Evolutionary conservation across 2,329 filamentous ascomycete genomes (phyloP).

Genomic region (Venturia pyrina): DNA sequence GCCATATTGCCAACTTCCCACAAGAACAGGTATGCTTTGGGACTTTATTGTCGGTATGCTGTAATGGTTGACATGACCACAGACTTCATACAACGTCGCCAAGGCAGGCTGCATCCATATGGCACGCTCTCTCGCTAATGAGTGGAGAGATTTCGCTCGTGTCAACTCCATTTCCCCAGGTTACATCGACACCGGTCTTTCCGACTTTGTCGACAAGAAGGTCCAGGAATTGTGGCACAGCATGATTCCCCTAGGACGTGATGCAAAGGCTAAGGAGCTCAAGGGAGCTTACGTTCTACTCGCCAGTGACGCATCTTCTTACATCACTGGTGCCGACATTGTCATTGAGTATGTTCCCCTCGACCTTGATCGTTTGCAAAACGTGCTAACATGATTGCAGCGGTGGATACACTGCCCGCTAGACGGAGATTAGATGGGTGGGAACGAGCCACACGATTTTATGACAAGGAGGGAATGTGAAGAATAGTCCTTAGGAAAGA

Average conservation of each 20-base stretch:
- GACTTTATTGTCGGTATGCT: no score
- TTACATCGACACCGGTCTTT: slow-evolving; percentile 45
- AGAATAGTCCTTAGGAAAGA: neutral
- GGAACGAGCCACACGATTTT: neutral
- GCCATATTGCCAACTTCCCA: slow-evolving; percentile 75
- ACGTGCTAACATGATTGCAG: neutral
- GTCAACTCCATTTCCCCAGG: slow-evolving; percentile 26
- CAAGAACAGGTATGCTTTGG: slow-evolving; percentile 50
- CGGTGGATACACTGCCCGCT: neutral
- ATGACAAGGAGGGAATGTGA: neutral
- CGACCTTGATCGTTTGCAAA: neutral
- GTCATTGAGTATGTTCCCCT: slow-evolving; percentile 5
- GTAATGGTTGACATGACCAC: slow-evolving; percentile 26
- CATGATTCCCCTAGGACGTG: slow-evolving; percentile 51
- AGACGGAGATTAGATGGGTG: neutral
- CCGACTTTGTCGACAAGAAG: slow-evolving; percentile 36
- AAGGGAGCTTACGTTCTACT: slow-evolving; percentile 50
- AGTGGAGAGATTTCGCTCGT: slow-evolving; percentile 56
- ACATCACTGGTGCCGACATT: slow-evolving; percentile 34
- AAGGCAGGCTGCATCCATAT: slow-evolving; percentile 45
- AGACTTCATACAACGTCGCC: slow-evolving; percentile 12
- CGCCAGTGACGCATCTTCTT: slow-evolving; percentile 41
- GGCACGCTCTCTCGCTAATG: slow-evolving; percentile 54
- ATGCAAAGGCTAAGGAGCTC: slow-evolving; percentile 47
- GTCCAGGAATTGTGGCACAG: slow-evolving; percentile 47